Base-by-base conservation (phyloP, 352 stramenopile genomes). In the Globisporangium carolinianum region DNA sequence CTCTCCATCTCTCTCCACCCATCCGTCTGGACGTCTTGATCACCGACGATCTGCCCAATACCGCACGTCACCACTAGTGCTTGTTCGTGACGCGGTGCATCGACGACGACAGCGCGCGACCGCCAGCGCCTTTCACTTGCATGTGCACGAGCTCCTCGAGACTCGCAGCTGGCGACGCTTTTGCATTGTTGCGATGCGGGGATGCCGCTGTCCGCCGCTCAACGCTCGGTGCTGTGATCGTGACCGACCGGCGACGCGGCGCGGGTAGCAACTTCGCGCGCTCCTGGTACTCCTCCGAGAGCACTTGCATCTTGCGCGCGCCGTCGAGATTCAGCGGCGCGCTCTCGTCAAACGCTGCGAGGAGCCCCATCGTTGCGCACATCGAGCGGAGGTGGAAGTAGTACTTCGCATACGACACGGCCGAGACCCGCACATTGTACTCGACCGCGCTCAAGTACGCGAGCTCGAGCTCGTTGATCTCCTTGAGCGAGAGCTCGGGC, bases 361-460 rank as follows among this genome's bases (percentile, higher is more conserved):
- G 57, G 60, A 89, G 78, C 8, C 82, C 82, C 81, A 97, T 97
- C 10, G 83, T 83, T 24, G 93, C 93, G 37, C 96, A 85, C 89
- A 98, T 98, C 4, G 87, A 94, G 47, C 96, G 90, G 57, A 99
- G 63, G 55, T 98, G 86, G 65, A 99, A 99, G 71, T 99, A 99
- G 68, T 99, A 98, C 76, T 94, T 96, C 60, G 83, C 87, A 62
- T 95, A 95, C 55, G 84, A 92, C 48, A 85, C 83, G 0, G 85
- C 83, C 35, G 87, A 89, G 17, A 94, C 87, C 47, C 83, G 85
- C n/a, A 94, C 84, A 48, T 93, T 91, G 71, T 94, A 94, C 71
- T 93, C 79, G 35, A 98, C 82, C 1, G 86, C 86, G 56, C 79
- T 83, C 36, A 99, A 65, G 52, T 98, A 90, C 47, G 88, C 79